Percentiles rank a stretch among this genome's conserved stretches.
phyloP scores from a whole-genome alignment of 352 stramenopile species.

The Phytophthora pistaciae region DNA sequence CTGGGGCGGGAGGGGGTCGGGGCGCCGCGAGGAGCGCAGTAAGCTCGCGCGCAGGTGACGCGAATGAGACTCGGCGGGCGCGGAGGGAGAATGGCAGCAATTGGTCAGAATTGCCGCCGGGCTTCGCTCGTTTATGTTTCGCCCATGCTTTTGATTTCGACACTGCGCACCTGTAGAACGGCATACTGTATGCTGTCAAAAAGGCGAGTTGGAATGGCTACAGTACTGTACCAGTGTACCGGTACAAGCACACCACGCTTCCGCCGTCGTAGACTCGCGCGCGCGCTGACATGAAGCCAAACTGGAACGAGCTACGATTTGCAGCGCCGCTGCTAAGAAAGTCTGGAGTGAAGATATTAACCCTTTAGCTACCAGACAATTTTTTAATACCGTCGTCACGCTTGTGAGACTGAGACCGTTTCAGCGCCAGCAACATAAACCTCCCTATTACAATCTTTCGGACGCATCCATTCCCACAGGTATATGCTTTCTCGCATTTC shows the following conservation, averaged over 20 bases:
- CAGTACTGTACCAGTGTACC: too few relatives aligned
- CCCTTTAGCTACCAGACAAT: too few relatives aligned
- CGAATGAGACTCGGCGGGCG: conserved; percentile 20
- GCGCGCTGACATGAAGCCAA: neutral
- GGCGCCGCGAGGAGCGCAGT: conserved; percentile 12
- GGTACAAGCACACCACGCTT: neutral
- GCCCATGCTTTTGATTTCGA: neutral
- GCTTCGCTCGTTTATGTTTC: conserved; percentile 26
- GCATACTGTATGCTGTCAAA: too few relatives aligned
- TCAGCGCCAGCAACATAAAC: too few relatives aligned
- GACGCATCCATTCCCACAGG: too few relatives aligned
- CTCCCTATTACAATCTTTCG: too few relatives aligned
- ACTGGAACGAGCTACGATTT: neutral
- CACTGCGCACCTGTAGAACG: too few relatives aligned
- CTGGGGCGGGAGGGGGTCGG: neutral
- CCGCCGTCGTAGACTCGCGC: neutral
- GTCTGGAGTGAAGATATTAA: neutral
- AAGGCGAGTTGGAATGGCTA: too few relatives aligned
- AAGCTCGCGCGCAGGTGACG: conserved; percentile 15
- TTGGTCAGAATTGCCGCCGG: conserved; percentile 13
- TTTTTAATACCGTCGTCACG: too few relatives aligned
- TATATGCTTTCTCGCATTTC: neutral
- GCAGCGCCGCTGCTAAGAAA: neutral
- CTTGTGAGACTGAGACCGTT: too few relatives aligned
- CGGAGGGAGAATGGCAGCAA: conserved; percentile 37